Evolutionary conservation across 2,329 filamentous ascomycete genomes (phyloP), one percentile per base, ranked within the genome.

Genomic region (Cladorrhinum sp.): DNA sequence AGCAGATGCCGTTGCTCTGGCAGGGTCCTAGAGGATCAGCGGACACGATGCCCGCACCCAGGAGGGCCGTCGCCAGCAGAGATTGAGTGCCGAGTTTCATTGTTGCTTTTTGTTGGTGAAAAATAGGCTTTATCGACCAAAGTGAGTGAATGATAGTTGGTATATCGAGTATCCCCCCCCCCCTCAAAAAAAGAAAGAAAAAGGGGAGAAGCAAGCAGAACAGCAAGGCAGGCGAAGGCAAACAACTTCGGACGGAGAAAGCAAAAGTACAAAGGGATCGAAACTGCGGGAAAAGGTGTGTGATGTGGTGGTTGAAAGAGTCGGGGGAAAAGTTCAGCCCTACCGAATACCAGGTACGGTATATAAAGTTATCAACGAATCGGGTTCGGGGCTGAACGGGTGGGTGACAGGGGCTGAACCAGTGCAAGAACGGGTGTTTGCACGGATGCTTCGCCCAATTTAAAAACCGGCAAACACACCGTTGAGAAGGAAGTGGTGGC

Each of bases 1-100:
- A 86, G 72, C 84, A 86, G 46, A 86, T 71, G n/a, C 73, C 66
- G 28, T 66, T 68, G 33, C 71, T 69, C 55, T 68, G 76, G 66
- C 82, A 85, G 66, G 74, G 73, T 14, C 70, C 66, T n/a, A 71
- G 58, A 6, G 71, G 65, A 3, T 62, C 66, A 21, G 71, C 72
- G 3, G 73, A 69, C 2, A 70, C 66, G 21, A 68, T 20, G 28
- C 62, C 50, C 3, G 64, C 63, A 68, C 67, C 58, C 46, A 60
- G 14, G 33, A 68, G 42, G 18, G 60, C 58, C 28, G 55, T 49
- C 12, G 52, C 42, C 33, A 60, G 9, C 53, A 58, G 46, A 10
- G 26, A 52, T 26, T 23, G 21, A 20, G 16, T 50, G 5, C 18
- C 50, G 24, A 26, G 1, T 21, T 55, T 67, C 64, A 64, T 67